These are phyloP conservation scores for Tricholoma flavovirens DNA, from an alignment of 768 basidiomycete species.

Conservation along the genomic window DNA sequence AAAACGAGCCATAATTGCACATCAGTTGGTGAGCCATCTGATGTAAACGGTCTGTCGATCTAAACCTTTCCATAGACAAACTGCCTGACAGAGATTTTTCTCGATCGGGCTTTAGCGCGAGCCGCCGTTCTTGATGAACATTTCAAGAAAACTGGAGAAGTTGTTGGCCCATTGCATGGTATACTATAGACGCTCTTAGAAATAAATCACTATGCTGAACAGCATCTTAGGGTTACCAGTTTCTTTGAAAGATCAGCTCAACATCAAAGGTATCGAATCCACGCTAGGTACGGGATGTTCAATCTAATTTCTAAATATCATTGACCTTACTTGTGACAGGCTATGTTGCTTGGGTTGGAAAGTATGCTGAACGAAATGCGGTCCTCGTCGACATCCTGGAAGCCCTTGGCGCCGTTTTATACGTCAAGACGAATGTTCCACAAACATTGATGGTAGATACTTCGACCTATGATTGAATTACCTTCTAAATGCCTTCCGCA, in stretches of 20 bases:
- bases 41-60: background rate
- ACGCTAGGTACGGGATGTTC: conserved; percentile 47
- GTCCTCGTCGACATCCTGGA: conserved; percentile 64
- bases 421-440: conserved; percentile 70
- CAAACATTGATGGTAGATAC: conserved; percentile 66
- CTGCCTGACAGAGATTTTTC: conserved; percentile 80
- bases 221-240: conserved; percentile 44
- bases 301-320: background rate
- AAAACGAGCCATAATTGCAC: conserved; percentile 75
- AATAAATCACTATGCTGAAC: background rate
- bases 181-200: conserved; percentile 4
- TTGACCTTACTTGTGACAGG: conserved; percentile 30
- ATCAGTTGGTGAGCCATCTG: conserved; percentile 55
- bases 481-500: conserved; percentile 17
- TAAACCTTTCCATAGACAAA: conserved; percentile 45
- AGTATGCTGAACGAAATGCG: conserved; percentile 51
- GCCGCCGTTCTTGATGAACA: conserved; percentile 65
- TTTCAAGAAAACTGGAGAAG: conserved; percentile 53
- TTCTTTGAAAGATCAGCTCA: conserved; percentile 71
- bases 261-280: conserved; percentile 62
- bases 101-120: conserved; percentile 59
- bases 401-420: conserved; percentile 63
- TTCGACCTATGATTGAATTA: background rate
- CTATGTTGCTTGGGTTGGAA: conserved; percentile 69
- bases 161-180: conserved; percentile 71